These are phyloP conservation scores for Papiliotrema laurentii DNA, from an alignment of 1,284 basidiomycete genomes.

Conservation along the genomic window DNA sequence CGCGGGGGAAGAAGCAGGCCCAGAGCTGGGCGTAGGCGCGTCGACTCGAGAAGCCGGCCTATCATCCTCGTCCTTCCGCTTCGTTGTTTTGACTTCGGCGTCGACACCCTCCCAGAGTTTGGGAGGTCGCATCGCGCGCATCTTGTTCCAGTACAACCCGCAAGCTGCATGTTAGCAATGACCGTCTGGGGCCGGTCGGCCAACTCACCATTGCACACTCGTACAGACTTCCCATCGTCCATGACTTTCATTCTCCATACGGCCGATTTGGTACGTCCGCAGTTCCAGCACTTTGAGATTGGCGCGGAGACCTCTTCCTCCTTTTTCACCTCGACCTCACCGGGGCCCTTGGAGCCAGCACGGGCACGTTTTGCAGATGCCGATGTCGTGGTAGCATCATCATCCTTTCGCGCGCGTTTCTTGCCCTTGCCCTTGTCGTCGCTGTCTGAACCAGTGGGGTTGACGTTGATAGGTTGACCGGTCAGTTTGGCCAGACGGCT, in stretches of 20 bases:
- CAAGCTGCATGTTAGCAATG: slow-evolving; percentile 30
- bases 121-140: slow-evolving; percentile 37
- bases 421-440: not conserved
- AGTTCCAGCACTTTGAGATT: slow-evolving; percentile 38
- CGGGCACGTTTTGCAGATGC: not conserved
- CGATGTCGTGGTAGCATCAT: slow-evolving; percentile 6
- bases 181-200: not conserved
- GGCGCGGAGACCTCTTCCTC: slow-evolving; percentile 6
- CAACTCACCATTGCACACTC: slow-evolving; percentile 44
- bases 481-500: slow-evolving; percentile 32
- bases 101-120: slow-evolving; percentile 37
- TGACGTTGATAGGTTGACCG: slow-evolving; percentile 15
- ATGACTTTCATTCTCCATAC: slow-evolving; percentile 43
- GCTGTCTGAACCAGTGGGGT: no score
- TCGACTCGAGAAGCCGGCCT: slow-evolving; percentile 12
- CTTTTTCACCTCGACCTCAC: not conserved
- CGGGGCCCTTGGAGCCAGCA: not conserved
- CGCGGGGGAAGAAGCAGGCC: slow-evolving; percentile 4
- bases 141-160: slow-evolving; percentile 46
- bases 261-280: slow-evolving; percentile 37
- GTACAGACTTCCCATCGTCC: slow-evolving; percentile 31
- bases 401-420: slow-evolving; percentile 11
- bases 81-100: slow-evolving; percentile 20
- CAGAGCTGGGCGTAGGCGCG: slow-evolving; percentile 6
- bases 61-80: slow-evolving; percentile 8